Evolutionary conservation across 2,329 filamentous ascomycete genomes (phyloP).

Genomic region (Thermoascus crustaceus): DNA sequence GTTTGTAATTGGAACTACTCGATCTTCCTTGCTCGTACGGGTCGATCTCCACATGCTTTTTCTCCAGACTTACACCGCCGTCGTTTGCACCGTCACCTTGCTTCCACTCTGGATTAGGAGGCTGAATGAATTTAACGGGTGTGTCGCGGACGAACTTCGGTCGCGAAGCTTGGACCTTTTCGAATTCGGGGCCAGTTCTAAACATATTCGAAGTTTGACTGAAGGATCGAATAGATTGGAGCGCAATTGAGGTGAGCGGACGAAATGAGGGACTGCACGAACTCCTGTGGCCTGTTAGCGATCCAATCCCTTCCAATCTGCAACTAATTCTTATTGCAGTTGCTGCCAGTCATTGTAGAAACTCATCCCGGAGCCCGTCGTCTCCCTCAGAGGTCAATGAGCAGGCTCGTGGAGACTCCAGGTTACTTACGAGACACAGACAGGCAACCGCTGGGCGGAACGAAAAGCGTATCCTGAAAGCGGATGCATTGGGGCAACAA

Average conservation of each 20-base stretch:
- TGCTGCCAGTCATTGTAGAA: too few relatives aligned
- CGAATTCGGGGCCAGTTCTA: constrained; percentile 24
- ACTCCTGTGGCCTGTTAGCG: background rate
- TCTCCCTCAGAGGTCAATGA: too few relatives aligned
- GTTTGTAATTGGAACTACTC: constrained; percentile 74
- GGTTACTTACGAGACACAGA: background rate
- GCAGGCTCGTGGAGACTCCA: too few relatives aligned
- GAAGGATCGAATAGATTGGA: constrained; percentile 10
- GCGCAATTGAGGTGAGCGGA: background rate
- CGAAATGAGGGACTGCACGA: background rate
- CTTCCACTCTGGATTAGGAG: constrained; percentile 35
- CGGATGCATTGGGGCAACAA: background rate
- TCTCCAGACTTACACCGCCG: constrained; percentile 40
- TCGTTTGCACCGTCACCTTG: constrained; percentile 37
- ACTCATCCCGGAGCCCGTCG: too few relatives aligned
- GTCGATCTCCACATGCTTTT: constrained; percentile 68
- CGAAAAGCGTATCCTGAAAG: background rate
- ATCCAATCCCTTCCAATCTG: background rate
- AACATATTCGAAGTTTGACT: constrained; percentile 18
- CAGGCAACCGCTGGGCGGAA: background rate
- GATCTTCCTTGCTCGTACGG: constrained; percentile 65
- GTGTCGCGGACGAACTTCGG: constrained; percentile 31
- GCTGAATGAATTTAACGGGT: constrained; percentile 31
- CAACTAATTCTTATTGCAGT: too few relatives aligned
- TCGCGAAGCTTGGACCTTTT: constrained; percentile 33